Evolutionary conservation across 2,329 filamentous ascomycete species (phyloP), one percentile per base, ranked within the genome.

Genomic region (Apiospora hydei): DNA sequence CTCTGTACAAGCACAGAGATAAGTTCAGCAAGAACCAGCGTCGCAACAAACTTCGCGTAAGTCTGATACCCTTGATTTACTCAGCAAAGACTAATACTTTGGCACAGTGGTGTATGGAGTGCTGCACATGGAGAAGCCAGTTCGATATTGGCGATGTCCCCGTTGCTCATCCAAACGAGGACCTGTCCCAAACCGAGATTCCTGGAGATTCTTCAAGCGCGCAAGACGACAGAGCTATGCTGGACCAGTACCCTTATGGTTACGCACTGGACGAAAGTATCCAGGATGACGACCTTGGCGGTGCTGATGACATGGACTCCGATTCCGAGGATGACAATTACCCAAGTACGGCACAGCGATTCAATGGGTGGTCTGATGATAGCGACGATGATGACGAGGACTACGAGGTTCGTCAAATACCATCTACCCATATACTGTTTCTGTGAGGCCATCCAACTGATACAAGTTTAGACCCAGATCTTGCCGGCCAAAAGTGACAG

Each of bases 21-120:
- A 71, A 73, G 5, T 84, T 83, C 75, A 83, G 81, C 74, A 81
- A 80, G 73, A 77, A 24, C 24, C 81, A 82, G 18, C 66, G 71
- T 44, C 78, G 81, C 5, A 77, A 75, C 46, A 73, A 76, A 2
- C 71, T 68, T 74, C 73, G 43, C 16, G 68, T 72, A 61, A 71
- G 67, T n/a, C 21, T 26, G 44, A 11, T 24, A 26, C n/a, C 43
- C 21, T 61, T 21, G 14, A 11, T 24, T 14, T 57, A n/a, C 38
- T 74, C 38, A 73, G 70, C 67, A 69, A 61, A 18, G 5, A 11
- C 49, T 61, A 34, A 61, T 24, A 13, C 24, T 68, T 70, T 61
- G 6, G 18, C 67, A 44, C 57, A 83, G 81, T 82, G 81, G 80
- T 84, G 83, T 73, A 74, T 75, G 2, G 69, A 73, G 5, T 84